Percentiles rank a stretch among this genome's conserved stretches.
Evolutionary conservation across 192 early-diverging fungal genomes (phyloP).

Genomic region (Phlyctochytrium planicorne): DNA sequence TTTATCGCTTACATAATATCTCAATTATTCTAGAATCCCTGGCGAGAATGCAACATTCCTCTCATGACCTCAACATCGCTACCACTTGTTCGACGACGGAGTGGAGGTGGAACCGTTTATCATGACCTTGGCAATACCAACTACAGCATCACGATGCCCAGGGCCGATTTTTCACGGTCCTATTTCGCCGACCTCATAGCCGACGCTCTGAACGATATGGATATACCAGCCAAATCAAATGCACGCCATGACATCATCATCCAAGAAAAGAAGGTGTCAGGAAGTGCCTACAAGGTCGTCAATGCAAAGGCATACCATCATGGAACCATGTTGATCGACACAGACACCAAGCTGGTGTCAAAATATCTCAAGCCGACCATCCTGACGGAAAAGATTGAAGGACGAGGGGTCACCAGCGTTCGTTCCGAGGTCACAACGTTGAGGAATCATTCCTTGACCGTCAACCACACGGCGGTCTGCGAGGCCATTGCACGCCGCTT

Average conservation of each 20-base stretch:
- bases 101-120: constrained; percentile 93
- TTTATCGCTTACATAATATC: too few species aligned
- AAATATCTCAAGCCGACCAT: constrained; percentile 54
- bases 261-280: constrained; percentile 83
- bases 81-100: constrained; percentile 82
- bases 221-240: constrained; percentile 81
- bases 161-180: constrained; percentile 74
- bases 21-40: constrained; percentile 95
- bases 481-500: constrained; percentile 74
- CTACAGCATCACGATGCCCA: constrained; percentile 92
- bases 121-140: constrained; percentile 96
- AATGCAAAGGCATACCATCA: constrained; percentile 86
- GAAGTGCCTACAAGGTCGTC: constrained; percentile 92
- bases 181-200: constrained; percentile 75
- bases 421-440: constrained; percentile 78
- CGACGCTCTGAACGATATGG: constrained; percentile 70
- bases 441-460: constrained; percentile 73
- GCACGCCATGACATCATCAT: constrained; percentile 88
- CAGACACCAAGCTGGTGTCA: constrained; percentile 65
- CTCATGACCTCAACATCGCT: constrained; percentile 66
- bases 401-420: constrained; percentile 89
- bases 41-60: constrained; percentile 87
- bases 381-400: constrained; percentile 75
- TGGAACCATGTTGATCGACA: constrained; percentile 96
- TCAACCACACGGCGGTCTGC: constrained; percentile 84